phyloP scores from a whole-genome alignment of 169 alveolate species.

The Cardiosporidium cionae region DNA sequence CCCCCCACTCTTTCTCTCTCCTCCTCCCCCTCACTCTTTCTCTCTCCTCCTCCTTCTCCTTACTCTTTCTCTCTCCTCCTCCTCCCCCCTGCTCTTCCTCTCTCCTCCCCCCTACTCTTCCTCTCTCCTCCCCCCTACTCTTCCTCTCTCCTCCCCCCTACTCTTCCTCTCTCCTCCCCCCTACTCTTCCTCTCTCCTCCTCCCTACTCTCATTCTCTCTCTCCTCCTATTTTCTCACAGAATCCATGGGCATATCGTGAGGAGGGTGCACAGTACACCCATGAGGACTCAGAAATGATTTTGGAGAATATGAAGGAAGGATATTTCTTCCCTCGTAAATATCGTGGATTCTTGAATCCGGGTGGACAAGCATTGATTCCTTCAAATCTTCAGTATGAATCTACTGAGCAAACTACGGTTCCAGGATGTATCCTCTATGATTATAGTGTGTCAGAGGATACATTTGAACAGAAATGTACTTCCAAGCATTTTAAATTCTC shows the following conservation, averaged over 20 bases:
- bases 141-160: not conserved
- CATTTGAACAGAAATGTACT: too few species aligned
- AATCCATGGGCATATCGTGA: slow-evolving; percentile 17
- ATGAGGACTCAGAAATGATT: slow-evolving; percentile 3
- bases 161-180: not conserved
- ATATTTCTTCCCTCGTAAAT: slow-evolving; percentile 24
- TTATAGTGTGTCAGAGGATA: too few species aligned
- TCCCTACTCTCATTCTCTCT: not conserved
- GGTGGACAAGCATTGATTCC: too few species aligned
- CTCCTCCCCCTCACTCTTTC: not conserved
- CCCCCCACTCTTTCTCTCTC: not conserved
- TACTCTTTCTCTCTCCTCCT: not conserved
- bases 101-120: not conserved
- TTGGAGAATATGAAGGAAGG: slow-evolving; percentile 29
- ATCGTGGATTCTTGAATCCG: slow-evolving; percentile 13
- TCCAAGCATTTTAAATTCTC: too few species aligned
- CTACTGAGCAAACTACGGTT: too few species aligned
- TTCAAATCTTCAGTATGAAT: too few species aligned
- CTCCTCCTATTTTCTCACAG: not conserved
- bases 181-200: not conserved
- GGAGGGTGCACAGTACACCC: slow-evolving; percentile 12
- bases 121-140: not conserved
- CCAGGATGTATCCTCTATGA: too few species aligned
- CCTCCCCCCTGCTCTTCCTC: not conserved
- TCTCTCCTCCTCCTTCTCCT: not conserved